Evolutionary conservation across 352 stramenopile species (phyloP).

Genomic region (Phytophthora agathidicida): DNA sequence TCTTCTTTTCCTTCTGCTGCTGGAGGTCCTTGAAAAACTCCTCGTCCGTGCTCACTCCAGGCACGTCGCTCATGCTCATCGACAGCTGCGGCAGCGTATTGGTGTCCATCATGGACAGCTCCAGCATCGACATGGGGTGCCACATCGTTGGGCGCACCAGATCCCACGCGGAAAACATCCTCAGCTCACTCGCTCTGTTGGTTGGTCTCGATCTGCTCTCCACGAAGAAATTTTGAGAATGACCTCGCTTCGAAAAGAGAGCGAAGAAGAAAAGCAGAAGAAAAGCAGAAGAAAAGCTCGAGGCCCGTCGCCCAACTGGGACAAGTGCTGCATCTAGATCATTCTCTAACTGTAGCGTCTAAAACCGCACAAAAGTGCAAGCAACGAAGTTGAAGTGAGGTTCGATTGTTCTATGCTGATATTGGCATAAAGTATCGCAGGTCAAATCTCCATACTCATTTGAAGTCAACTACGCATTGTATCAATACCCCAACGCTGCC

Average conservation of each 20-base stretch:
- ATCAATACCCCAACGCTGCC: not conserved
- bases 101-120: conserved; percentile 86
- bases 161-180: conserved; percentile 82
- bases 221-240: conserved; percentile 33
- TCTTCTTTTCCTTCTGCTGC: conserved; percentile 32
- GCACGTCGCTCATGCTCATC: conserved; percentile 41
- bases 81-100: conserved; percentile 53
- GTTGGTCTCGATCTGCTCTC: conserved; percentile 20
- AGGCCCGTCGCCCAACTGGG: conserved; percentile 7
- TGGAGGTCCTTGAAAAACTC: conserved; percentile 87
- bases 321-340: not conserved
- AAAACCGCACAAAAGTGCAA: too few species aligned
- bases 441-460: conserved; percentile 14
- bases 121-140: conserved; percentile 82
- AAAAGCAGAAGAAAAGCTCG: not conserved
- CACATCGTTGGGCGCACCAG: conserved; percentile 75
- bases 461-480: conserved; percentile 1
- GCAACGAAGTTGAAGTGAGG: conserved; percentile 23
- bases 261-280: too few species aligned
- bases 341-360: not conserved
- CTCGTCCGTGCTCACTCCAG: conserved; percentile 53
- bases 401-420: not conserved
- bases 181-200: not conserved
- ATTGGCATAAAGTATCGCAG: not conserved
- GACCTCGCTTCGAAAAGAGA: too few species aligned